Evolutionary conservation across 2,329 filamentous ascomycete genomes (phyloP).

Genomic region (Orbilia brochopaga): DNA sequence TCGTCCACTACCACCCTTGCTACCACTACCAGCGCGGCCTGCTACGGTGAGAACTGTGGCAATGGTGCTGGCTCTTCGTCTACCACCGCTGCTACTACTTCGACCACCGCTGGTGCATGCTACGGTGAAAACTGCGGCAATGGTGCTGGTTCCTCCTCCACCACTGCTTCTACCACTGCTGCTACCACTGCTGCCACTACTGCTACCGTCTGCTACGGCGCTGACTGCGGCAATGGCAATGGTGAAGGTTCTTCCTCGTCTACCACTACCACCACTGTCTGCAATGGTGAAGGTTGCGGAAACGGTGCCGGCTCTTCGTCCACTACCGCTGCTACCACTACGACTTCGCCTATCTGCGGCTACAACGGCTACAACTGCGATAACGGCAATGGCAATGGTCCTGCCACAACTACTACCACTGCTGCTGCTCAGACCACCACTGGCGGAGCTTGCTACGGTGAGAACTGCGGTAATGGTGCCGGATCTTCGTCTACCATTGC

Average conservation of each 20-base stretch:
- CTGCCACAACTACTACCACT: conserved; percentile 1
- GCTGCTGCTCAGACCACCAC: too few relatives aligned
- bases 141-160: too few relatives aligned
- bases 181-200: background rate
- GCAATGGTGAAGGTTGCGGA: background rate
- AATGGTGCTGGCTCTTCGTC: conserved; percentile 18
- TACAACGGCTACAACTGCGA: background rate
- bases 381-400: background rate
- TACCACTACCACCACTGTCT: background rate
- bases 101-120: background rate
- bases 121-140: background rate
- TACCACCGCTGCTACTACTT: background rate
- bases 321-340: background rate
- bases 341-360: too few relatives aligned
- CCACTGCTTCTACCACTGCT: too few relatives aligned
- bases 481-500: background rate
- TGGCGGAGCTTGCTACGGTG: conserved; percentile 3
- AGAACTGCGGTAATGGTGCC: background rate
- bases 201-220: conserved; percentile 29
- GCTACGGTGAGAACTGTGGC: conserved; percentile 13
- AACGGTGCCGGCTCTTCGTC: background rate
- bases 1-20: background rate
- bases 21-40: background rate
- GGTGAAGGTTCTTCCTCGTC: conserved; percentile 10
- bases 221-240: conserved; percentile 9